These are phyloP conservation scores for Phytophthora pisi DNA, from an alignment of 352 stramenopile species.

Conservation along the genomic window DNA sequence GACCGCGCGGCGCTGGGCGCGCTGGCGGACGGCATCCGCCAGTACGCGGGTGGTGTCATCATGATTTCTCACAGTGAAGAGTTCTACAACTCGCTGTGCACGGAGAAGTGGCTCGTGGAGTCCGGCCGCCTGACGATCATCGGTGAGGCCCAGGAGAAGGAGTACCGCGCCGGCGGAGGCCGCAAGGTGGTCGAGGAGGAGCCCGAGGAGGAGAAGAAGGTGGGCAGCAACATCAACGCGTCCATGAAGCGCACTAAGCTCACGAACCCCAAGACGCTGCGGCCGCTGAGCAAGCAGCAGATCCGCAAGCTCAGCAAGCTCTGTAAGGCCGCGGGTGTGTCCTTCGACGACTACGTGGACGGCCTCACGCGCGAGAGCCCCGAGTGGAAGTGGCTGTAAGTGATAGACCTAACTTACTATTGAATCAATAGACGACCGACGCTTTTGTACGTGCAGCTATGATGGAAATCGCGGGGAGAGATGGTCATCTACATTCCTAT, in stretches of 20 bases:
- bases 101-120: conserved; percentile 79
- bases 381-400: conserved; percentile 80
- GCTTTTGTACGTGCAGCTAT: conserved; percentile 14
- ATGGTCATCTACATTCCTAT: too few species aligned
- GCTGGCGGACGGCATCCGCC: conserved; percentile 69
- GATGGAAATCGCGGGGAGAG: too few species aligned
- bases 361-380: conserved; percentile 61
- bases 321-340: conserved; percentile 60
- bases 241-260: conserved; percentile 70
- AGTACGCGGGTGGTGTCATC: conserved; percentile 72
- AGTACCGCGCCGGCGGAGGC: conserved; percentile 68
- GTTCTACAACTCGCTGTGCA: conserved; percentile 85
- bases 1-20: conserved; percentile 71
- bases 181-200: conserved; percentile 73
- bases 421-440: conserved; percentile 35
- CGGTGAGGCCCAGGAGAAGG: conserved; percentile 73
- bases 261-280: conserved; percentile 76
- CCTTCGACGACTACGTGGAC: conserved; percentile 69
- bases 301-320: conserved; percentile 71
- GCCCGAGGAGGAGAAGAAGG: conserved; percentile 49
- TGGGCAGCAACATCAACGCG: conserved; percentile 50
- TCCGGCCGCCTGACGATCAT: conserved; percentile 69
- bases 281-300: conserved; percentile 71
- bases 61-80: conserved; percentile 87
- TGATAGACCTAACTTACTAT: conserved; percentile 42